A percentile compares a stretch with the other conserved stretches of the same genome.
Conservation (phyloP, 1,284 basidiomycete species). For the Melampsora americana region DNA sequence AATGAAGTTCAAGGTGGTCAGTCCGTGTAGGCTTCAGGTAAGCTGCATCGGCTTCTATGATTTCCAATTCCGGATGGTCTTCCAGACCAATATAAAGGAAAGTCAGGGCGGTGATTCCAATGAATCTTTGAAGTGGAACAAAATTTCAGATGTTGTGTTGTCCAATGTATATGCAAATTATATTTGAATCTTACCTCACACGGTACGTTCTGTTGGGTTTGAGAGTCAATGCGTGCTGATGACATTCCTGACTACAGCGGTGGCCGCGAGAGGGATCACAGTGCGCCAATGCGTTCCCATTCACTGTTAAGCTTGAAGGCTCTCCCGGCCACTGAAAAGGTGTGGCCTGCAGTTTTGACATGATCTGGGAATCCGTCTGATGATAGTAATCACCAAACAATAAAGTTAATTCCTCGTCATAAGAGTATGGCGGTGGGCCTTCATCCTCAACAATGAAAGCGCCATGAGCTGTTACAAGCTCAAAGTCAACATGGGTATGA, state of each 20-base stretch:
- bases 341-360: slow-evolving; percentile 15
- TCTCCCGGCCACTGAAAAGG: slow-evolving; percentile 38
- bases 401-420: slow-evolving; percentile 38
- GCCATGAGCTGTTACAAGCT: slow-evolving; percentile 26
- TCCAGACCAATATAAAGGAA: slow-evolving; percentile 43
- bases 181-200: slow-evolving; percentile 15
- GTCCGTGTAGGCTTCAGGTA: slow-evolving; percentile 9
- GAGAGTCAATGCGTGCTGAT: slow-evolving; percentile 13
- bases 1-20: slow-evolving; percentile 14
- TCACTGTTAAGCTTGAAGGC: slow-evolving; percentile 31
- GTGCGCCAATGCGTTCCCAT: slow-evolving; percentile 25
- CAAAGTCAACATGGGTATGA: slow-evolving; percentile 32
- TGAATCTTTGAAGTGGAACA: not conserved
- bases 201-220: slow-evolving; percentile 34
- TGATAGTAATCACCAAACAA: slow-evolving; percentile 42
- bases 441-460: slow-evolving; percentile 32
- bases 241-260: slow-evolving; percentile 17
- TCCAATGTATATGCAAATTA: not conserved
- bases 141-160: not conserved
- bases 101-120: slow-evolving; percentile 38
- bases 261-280: slow-evolving; percentile 22
- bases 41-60: slow-evolving; percentile 42
- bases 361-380: slow-evolving; percentile 19
- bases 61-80: slow-evolving; percentile 8
- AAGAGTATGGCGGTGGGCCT: slow-evolving; percentile 13